phyloP scores from a whole-genome alignment of 805 yeast species.

The Yarrowia keelungensis region DNA sequence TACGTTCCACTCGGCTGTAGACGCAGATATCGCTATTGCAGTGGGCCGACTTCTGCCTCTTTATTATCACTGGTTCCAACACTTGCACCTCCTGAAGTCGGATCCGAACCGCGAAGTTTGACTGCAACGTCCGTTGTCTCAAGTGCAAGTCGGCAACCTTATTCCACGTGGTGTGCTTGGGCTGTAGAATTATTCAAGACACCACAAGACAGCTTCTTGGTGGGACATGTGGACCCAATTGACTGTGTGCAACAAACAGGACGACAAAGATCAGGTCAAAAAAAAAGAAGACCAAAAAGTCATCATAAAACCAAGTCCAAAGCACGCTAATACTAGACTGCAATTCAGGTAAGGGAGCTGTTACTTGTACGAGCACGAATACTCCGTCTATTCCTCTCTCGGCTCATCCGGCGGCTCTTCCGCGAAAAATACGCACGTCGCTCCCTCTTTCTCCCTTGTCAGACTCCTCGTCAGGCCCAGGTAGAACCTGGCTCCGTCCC shows the following conservation, averaged over 20 bases:
- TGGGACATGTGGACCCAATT: slow-evolving; percentile 7
- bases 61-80: background rate
- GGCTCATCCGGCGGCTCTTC: slow-evolving; percentile 1
- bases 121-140: background rate
- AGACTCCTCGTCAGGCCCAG: background rate
- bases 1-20: too few species aligned
- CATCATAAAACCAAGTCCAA: too few species aligned
- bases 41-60: too few species aligned
- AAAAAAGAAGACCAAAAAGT: background rate
- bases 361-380: too few species aligned
- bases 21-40: too few species aligned
- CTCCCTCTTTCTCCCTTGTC: background rate
- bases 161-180: slow-evolving; percentile 7
- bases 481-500: slow-evolving; percentile 22
- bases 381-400: too few species aligned
- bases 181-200: background rate
- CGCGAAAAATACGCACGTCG: background rate
- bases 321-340: too few species aligned
- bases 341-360: too few species aligned
- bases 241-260: background rate
- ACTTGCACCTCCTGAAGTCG: background rate
- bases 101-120: slow-evolving; percentile 20
- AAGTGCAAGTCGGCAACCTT: slow-evolving; percentile 1
- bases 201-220: background rate
- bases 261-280: background rate